Base-by-base conservation (phyloP, 116 monocot genomes). In the Trichopus zeylanicus region DNA sequence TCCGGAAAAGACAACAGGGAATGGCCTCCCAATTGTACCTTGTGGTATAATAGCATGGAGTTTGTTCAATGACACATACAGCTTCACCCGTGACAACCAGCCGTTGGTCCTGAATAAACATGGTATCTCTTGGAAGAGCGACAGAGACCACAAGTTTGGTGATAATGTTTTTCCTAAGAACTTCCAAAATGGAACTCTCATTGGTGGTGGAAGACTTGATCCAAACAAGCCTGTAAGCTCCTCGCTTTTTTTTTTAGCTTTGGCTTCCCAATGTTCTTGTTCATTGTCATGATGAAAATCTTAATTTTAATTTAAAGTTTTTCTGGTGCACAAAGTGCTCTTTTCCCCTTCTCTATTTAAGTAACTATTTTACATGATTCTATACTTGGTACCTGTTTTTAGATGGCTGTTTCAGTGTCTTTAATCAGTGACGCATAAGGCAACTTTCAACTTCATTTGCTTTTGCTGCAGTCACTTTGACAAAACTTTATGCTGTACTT, bases 21-120 rank as follows among this genome's bases (percentile, higher is more conserved):
- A 76, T 64, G 70, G 73, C 12, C 10, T 12, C 29, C 71, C 81
- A 21, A 87, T 87, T 63, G 75, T 87, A 37, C 87, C 87, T 23
- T 87, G 87, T 75, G 87, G 87, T 55, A 75, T 87, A 26, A 82
- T 87, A 46, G 87, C 87, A 32, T 87, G 87, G 87, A 87, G 84
- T 64, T 79, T 84, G 66, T 84, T 84, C 73, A 84, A 84, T 51
- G 84, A 84, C 39, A 79, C 79, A 11, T 87, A 87, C 64, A 53
- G 21, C 39, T 73, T 87, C 31, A 56, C 56, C 8, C 53, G 27
- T 8, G 67, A 58, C 0, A 70, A 61, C 26, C n/a, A 71, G 29
- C 0, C 31, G 8, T 38, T 87, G 59, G 13, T 12, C 9, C 76
- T 87, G 19, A 82, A 79, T 59, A 87, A 76, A 59, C 70, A 63